These are phyloP conservation scores for Teratosphaeria viscida DNA, from an alignment of 2,329 filamentous ascomycete species.

Conservation along the genomic window DNA sequence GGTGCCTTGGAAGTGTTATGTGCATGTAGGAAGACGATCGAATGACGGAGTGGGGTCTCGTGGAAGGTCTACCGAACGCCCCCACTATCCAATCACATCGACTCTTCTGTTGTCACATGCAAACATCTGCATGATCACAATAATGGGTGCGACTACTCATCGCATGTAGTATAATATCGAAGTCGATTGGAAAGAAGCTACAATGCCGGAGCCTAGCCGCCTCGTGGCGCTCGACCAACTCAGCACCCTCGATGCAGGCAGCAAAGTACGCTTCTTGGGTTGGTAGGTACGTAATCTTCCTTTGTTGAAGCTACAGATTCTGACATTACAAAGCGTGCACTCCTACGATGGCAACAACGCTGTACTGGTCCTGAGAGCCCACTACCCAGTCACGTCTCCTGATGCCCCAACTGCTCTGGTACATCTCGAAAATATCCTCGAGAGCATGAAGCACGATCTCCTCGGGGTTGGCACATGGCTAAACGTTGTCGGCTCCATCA, in stretches of 20 bases:
- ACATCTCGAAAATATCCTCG: slow-evolving; percentile 61
- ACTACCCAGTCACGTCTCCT: slow-evolving; percentile 40
- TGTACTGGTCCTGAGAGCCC: slow-evolving; percentile 57
- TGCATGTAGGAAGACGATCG: background rate
- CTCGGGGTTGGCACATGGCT: slow-evolving; percentile 73
- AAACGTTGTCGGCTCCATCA: slow-evolving; percentile 70
- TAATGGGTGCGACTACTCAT: background rate
- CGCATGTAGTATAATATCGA: background rate
- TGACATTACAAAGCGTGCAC: slow-evolving; percentile 41
- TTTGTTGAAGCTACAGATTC: background rate
- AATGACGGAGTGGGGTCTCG: background rate
- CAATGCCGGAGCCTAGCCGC: slow-evolving; percentile 44
- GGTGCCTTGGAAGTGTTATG: background rate
- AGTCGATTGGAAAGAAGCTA: background rate
- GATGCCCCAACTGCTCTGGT: slow-evolving; percentile 44
- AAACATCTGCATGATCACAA: background rate
- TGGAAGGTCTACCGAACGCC: background rate
- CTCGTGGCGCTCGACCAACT: slow-evolving; percentile 41
- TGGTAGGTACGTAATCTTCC: slow-evolving; percentile 55
- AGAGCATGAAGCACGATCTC: slow-evolving; percentile 51
- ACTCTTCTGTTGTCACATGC: background rate
- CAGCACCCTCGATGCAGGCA: slow-evolving; percentile 33
- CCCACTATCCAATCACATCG: background rate
- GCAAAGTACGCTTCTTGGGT: slow-evolving; percentile 86
- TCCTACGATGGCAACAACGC: slow-evolving; percentile 49